Evolutionary conservation across 2,329 filamentous ascomycete genomes (phyloP), one percentile per base, ranked within the genome.

Genomic region (Talaromyces sp.): DNA sequence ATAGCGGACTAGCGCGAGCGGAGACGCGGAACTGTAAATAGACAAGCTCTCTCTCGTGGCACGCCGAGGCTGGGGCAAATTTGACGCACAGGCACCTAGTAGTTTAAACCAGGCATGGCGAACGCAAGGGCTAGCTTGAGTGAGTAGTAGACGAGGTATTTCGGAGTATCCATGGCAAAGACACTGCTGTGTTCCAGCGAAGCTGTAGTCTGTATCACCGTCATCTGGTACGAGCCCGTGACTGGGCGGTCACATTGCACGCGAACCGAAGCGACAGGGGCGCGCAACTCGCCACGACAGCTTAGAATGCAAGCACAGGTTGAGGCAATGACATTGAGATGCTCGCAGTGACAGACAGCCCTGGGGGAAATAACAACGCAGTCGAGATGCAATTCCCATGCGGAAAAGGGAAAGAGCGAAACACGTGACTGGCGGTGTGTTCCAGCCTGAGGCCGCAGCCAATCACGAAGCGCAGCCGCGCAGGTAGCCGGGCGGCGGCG

Each of bases 401-500:
- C 35, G 35, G n/a, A 7, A 17, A n/a, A 38, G 35, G 43, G 43
- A 46, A 46, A 46, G 43, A 46, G 43, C 43, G 43, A 21, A 24
- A 26, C 59, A 61, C 59, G 59, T 61, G 59, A 61, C 52, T 21
- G 21, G 59, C 21, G 46, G 50, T 31, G 43, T 12, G 54, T n/a
- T 46, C 43, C 24, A 24, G 31, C 29, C 54, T n/a, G 32, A 2
- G 54, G 41, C 56, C 27, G 54, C 52, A 56, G 59, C 55, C 50
- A 61, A 60, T 56, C 43, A 61, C 38, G 14, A 26, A 8, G 32
- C 38, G 8, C 17, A 54, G 43, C 24, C n/a, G 52, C 29, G 60
- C 60, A 62, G 50, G 60, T 52, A 59, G 60, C 60, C 60, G 60
- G 56, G 54, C 56, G 26, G 21, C 32, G 59, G 29, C 50, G 57